Conservation (phyloP, 129 eudicot species). For the sunflower (Helianthus annuus) region HanXRQr2.0-SUNRISE NC_035437.2:9862966-9863465, state of each 20-base stretch:
- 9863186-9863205: background rate
- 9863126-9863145: constrained; percentile 66
- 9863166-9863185: background rate
- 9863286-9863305: background rate
- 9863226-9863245: background rate
- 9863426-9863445: too few species aligned
- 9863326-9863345: too few species aligned
- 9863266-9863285: background rate
- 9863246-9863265: constrained; percentile 2
- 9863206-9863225: background rate
- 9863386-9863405: too few species aligned
- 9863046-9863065: constrained; percentile 57
- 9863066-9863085: constrained; percentile 45
- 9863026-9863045: constrained; percentile 84
- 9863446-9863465: too few species aligned
- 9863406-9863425: too few species aligned
- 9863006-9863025: constrained; percentile 90
- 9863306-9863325: too few species aligned
- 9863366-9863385: too few species aligned
- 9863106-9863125: constrained; percentile 55
- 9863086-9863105: constrained; percentile 51
- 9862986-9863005: constrained; percentile 74
- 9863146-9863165: background rate
- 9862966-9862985: constrained; percentile 40
- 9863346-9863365: too few species aligned